Conservation (phyloP, 345 rosid genomes). For the Kernera saxatilis region DNA sequence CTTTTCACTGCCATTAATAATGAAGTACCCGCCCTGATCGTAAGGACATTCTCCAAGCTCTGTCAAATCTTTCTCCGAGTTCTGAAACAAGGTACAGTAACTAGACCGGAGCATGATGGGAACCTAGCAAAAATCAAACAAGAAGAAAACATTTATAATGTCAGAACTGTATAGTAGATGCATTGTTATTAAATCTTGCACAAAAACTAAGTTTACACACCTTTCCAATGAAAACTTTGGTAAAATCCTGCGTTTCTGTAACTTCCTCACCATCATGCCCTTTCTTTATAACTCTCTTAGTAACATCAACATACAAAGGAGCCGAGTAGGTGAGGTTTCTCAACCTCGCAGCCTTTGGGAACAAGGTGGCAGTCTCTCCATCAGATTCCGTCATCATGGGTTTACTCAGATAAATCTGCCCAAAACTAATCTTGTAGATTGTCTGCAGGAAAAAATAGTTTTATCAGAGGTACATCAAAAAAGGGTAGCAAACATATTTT, state of each 20-base stretch:
- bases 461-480: constrained; percentile 10
- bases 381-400: constrained; percentile 99
- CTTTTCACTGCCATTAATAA: constrained; percentile 97
- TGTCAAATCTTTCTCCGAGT: constrained; percentile 95
- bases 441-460: constrained; percentile 52
- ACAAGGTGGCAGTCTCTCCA: constrained; percentile 95
- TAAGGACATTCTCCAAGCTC: constrained; percentile 99
- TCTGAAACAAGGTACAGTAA: constrained; percentile 80
- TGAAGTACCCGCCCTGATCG: constrained; percentile 98
- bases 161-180: neutral
- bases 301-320: constrained; percentile 90
- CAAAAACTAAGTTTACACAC: constrained; percentile 28
- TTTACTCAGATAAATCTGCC: constrained; percentile 95
- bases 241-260: constrained; percentile 84
- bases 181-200: neutral
- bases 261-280: constrained; percentile 99
- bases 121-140: constrained; percentile 41
- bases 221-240: constrained; percentile 96
- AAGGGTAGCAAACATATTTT: neutral
- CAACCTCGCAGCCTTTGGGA: constrained; percentile 97
- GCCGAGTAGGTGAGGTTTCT: constrained; percentile 95
- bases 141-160: neutral
- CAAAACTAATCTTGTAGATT: constrained; percentile 87
- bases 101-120: constrained; percentile 98
- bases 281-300: constrained; percentile 88